A percentile compares a stretch with the other conserved stretches of the same genome.
These are phyloP conservation scores for Talaromyces sp. DNA, from an alignment of 2,329 filamentous ascomycete genomes.

Conservation along the genomic window DNA sequence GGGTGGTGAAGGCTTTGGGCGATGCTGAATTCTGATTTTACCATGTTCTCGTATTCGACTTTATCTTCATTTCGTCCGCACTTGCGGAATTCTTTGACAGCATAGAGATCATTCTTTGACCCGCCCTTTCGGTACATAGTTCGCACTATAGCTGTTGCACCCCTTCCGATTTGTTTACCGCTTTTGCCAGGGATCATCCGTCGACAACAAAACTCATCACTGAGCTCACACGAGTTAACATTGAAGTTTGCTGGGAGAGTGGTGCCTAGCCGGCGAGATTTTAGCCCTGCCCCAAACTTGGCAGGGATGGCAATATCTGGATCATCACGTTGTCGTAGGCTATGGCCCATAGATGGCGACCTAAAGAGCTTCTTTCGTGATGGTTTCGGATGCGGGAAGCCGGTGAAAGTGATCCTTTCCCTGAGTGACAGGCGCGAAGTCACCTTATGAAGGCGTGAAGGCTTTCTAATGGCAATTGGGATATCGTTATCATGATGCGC, in stretches of 20 bases:
- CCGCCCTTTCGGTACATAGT: slow-evolving; percentile 69
- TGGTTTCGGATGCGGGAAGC: slow-evolving; percentile 19
- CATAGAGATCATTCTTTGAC: slow-evolving; percentile 56
- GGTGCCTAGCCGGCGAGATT: slow-evolving; percentile 70
- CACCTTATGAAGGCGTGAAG: slow-evolving; percentile 18
- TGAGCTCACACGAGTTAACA: slow-evolving; percentile 64
- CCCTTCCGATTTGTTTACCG: slow-evolving; percentile 72
- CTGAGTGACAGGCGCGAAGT: slow-evolving; percentile 22
- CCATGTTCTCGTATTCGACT: slow-evolving; percentile 77
- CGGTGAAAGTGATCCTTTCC: slow-evolving; percentile 24
- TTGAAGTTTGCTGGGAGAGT: slow-evolving; percentile 69
- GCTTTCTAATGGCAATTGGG: slow-evolving; percentile 13
- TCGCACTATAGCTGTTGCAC: slow-evolving; percentile 75
- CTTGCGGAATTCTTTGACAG: slow-evolving; percentile 81
- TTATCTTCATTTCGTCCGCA: slow-evolving; percentile 64
- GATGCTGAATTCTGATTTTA: slow-evolving; percentile 86
- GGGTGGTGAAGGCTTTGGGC: slow-evolving; percentile 80
- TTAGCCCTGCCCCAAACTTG: slow-evolving; percentile 66
- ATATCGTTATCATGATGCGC: background rate
- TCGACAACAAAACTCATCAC: slow-evolving; percentile 64
- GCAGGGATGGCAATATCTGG: slow-evolving; percentile 51
- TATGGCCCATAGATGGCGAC: slow-evolving; percentile 24
- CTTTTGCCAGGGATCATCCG: slow-evolving; percentile 67
- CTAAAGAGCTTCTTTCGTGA: slow-evolving; percentile 19
- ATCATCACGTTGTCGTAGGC: slow-evolving; percentile 19